Conservation (phyloP, 2,329 filamentous ascomycete species). For the Xylaria sp. region DNA sequence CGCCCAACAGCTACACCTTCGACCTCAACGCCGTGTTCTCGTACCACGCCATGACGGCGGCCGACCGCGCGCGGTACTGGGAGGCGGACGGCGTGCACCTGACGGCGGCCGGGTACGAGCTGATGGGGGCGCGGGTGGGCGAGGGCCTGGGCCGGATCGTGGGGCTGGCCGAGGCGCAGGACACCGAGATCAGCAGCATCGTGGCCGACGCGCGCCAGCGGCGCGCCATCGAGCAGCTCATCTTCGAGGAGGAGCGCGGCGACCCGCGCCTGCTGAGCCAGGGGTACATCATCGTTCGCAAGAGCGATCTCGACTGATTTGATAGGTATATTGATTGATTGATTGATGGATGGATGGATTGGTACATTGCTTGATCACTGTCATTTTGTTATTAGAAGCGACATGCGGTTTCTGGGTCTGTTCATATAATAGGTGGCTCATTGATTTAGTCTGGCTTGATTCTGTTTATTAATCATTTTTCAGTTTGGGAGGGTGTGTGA, state of each 20-base stretch:
- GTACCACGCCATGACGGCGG: constrained; percentile 51
- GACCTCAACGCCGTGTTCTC: constrained; percentile 60
- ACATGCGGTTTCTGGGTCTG: no score
- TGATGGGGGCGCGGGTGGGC: constrained; percentile 62
- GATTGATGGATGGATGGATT: not conserved
- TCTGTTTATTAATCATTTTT: no score
- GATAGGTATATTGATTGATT: constrained; percentile 17
- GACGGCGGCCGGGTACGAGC: constrained; percentile 60
- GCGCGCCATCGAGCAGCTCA: constrained; percentile 42
- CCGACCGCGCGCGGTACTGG: constrained; percentile 56
- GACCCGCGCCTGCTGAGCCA: constrained; percentile 50
- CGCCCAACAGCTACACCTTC: constrained; percentile 51
- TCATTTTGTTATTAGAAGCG: not conserved
- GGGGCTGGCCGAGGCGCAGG: constrained; percentile 36
- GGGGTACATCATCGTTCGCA: constrained; percentile 58
- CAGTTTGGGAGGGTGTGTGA: no score
- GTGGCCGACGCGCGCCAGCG: constrained; percentile 32
- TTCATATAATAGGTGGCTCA: no score
- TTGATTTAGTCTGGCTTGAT: no score
- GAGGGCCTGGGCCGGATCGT: constrained; percentile 54
- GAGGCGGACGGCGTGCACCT: constrained; percentile 62
- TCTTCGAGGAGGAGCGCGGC: constrained; percentile 55
- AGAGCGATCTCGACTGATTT: constrained; percentile 53
- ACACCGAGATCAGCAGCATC: constrained; percentile 36
- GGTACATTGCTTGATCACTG: not conserved